Evolutionary conservation across 2,329 filamentous ascomycete species (phyloP).

Genomic region (Phialophora macrospora): DNA sequence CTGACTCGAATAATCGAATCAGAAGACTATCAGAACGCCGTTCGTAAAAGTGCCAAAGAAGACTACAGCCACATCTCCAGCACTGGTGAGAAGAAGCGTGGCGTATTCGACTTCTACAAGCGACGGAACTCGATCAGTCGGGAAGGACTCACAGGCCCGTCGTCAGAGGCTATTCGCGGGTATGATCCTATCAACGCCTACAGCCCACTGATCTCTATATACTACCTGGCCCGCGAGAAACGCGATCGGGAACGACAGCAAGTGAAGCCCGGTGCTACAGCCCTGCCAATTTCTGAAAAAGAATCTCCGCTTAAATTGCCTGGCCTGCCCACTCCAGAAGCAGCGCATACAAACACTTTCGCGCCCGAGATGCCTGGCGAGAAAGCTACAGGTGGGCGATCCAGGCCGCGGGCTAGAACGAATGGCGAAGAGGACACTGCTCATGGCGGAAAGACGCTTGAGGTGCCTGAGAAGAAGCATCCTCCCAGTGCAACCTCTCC

Average conservation of each 20-base stretch:
- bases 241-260: slow-evolving; percentile 70
- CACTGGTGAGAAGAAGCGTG: slow-evolving; percentile 78
- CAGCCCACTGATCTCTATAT: slow-evolving; percentile 88
- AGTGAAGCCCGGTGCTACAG: slow-evolving; percentile 63
- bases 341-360: slow-evolving; percentile 84
- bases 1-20: slow-evolving; percentile 87
- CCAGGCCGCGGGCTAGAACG: slow-evolving; percentile 83
- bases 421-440: slow-evolving; percentile 91
- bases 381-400: slow-evolving; percentile 80
- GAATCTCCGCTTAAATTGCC: slow-evolving; percentile 67
- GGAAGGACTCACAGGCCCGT: slow-evolving; percentile 83
- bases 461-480: slow-evolving; percentile 52
- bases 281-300: slow-evolving; percentile 61
- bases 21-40: slow-evolving; percentile 86
- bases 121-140: slow-evolving; percentile 87
- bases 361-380: slow-evolving; percentile 89
- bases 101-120: slow-evolving; percentile 98
- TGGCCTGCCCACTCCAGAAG: slow-evolving; percentile 78
- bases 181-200: slow-evolving; percentile 91
- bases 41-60: slow-evolving; percentile 73
- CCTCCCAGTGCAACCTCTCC: slow-evolving; percentile 43
- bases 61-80: slow-evolving; percentile 62
- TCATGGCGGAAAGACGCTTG: slow-evolving; percentile 71
- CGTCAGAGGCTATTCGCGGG: slow-evolving; percentile 81
- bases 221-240: slow-evolving; percentile 96